Base-by-base conservation (phyloP, 495 filamentous ascomycete species). In the Lasiosphaeria hispida region DNA sequence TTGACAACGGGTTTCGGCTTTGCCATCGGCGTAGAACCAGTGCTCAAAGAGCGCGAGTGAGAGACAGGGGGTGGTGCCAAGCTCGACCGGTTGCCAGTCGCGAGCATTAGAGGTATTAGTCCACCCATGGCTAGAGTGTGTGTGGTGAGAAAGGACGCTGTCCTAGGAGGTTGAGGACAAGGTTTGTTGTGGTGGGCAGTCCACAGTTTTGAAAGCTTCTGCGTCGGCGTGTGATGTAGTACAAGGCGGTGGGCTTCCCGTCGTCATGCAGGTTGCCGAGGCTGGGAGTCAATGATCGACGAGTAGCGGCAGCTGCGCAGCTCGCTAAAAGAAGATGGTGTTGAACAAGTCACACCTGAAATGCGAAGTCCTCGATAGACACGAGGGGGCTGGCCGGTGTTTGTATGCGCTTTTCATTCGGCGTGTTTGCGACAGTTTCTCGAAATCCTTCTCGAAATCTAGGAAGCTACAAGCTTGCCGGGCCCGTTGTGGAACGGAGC, bases 71-170 rank as follows among this genome's bases (percentile, higher is more conserved):
- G 38, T 45, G 35, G 33, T 38, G 53, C 18, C 14, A 55, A 50
- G 58, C 65, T 69, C 48, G 62, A 34, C 38, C 64, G 66, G 48
- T 57, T 62, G 58, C 66, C 42, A 43, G 67, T 65, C 14, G 40
- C 59, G 55, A 68, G 69, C 64, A 68, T 66, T 34, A 73, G 53
- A 53, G 70, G 70, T 53, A 67, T 67, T 18, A 67, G 57, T 23
- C 64, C 64, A 10, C 37, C 55, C 64, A 67, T 67, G 47, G 14
- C 37, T 19, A 17, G 7, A 40, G 51, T 58, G 7, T 44, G 19
- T 41, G 10, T 48, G 40, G 8, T 4, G 45, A 43, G 34, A 35
- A 40, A 41, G 14, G 18, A 36, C 38, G 45, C 30, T 59, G 39
- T 14, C 7, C 33, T 33, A 38, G 23, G 34, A 36, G 47, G n/a